Percentiles rank a stretch among this genome's conserved stretches.
Conservation (phyloP, 1,284 basidiomycete genomes). For the Austroboletus novae-zelandiae region DNA sequence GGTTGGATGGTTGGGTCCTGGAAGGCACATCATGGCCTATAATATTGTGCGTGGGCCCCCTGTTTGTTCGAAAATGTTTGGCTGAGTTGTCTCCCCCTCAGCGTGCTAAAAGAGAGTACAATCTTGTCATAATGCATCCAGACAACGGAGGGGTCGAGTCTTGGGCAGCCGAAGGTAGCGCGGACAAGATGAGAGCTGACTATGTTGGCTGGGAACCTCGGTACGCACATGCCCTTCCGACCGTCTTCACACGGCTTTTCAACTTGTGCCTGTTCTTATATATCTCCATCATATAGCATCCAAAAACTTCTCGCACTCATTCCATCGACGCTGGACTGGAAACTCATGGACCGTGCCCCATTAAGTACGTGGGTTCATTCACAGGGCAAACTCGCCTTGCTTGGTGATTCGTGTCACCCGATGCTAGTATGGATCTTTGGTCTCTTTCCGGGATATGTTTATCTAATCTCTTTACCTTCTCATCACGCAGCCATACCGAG, state of each 20-base stretch:
- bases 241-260: neutral
- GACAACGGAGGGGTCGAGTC: constrained; percentile 41
- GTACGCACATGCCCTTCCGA: constrained; percentile 25
- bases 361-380: constrained; percentile 50
- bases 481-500: constrained; percentile 55
- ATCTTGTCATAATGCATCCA: constrained; percentile 48
- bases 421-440: constrained; percentile 51
- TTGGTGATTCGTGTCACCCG: constrained; percentile 61
- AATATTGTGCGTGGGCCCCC: constrained; percentile 28
- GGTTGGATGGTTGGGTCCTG: constrained; percentile 42
- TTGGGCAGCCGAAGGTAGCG: constrained; percentile 39
- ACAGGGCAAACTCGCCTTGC: constrained; percentile 44
- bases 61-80: neutral
- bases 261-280: constrained; percentile 1
- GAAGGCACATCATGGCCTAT: constrained; percentile 38
- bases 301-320: constrained; percentile 48
- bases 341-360: constrained; percentile 47
- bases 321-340: constrained; percentile 48
- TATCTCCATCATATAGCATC: constrained; percentile 34
- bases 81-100: constrained; percentile 11
- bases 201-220: constrained; percentile 49
- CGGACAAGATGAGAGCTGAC: constrained; percentile 43
- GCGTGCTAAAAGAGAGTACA: constrained; percentile 44
- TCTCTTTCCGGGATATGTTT: neutral
- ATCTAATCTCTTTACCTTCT: neutral